phyloP scores from a whole-genome alignment of 2,329 filamentous ascomycete genomes.

The Tolypocladium inflatum region DNA sequence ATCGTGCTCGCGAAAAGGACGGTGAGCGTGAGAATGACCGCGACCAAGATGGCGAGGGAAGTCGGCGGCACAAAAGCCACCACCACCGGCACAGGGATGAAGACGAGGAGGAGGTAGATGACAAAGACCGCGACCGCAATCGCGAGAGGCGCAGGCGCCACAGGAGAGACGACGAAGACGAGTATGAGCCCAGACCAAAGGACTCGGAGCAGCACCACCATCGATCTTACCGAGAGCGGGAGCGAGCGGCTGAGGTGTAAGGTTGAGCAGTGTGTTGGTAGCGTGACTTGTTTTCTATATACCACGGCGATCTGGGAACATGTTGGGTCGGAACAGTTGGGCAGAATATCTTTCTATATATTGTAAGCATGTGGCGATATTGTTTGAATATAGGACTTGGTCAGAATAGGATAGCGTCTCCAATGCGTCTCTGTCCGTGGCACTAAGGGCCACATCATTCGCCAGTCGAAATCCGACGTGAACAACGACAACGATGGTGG shows the following conservation, averaged over 20 bases:
- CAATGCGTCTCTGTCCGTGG: background rate
- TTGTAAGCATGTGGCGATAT: background rate
- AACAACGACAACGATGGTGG: background rate
- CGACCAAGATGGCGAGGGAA: constrained; percentile 16
- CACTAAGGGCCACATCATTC: background rate
- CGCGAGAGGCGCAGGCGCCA: constrained; percentile 11
- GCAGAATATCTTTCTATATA: background rate
- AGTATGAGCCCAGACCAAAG: constrained; percentile 6
- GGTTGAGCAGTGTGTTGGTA: too few species aligned
- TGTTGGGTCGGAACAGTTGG: background rate
- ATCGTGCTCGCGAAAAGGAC: constrained; percentile 19
- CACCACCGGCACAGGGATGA: constrained; percentile 23
- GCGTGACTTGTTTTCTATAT: background rate
- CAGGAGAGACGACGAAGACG: constrained; percentile 11
- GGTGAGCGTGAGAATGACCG: constrained; percentile 18
- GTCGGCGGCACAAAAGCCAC: constrained; percentile 17
- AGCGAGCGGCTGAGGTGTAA: constrained; percentile 5
- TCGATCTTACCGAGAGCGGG: constrained; percentile 11
- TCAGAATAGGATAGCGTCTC: background rate
- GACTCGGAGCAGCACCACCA: constrained; percentile 10
- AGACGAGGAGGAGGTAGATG: constrained; percentile 6
- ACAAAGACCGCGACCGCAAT: constrained; percentile 4
- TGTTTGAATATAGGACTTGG: background rate
- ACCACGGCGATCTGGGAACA: background rate
- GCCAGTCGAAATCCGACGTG: background rate